Percentiles rank a stretch among this genome's conserved stretches.
These are phyloP conservation scores for Kalmusia sp. DNA, from an alignment of 2,329 filamentous ascomycete species.

Conservation along the genomic window DNA sequence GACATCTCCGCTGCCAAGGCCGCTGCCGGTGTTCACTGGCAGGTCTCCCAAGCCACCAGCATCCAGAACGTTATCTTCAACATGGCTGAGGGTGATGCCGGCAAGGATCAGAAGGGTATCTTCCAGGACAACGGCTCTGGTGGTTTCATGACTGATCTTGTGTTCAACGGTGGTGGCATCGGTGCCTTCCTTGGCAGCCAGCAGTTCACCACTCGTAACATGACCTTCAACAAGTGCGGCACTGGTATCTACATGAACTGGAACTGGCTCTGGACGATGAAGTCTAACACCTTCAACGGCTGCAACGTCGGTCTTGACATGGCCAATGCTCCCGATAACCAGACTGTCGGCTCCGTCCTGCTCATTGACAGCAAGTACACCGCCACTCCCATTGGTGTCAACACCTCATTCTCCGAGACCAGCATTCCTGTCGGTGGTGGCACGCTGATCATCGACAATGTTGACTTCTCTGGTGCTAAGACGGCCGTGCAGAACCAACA, in stretches of 20 bases:
- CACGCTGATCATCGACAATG: slow-evolving; percentile 86
- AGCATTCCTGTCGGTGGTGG: slow-evolving; percentile 75
- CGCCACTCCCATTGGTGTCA: slow-evolving; percentile 78
- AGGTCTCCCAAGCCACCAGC: slow-evolving; percentile 69
- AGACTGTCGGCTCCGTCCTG: slow-evolving; percentile 85
- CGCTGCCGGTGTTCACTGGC: slow-evolving; percentile 68
- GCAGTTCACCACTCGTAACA: slow-evolving; percentile 64
- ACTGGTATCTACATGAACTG: slow-evolving; percentile 62
- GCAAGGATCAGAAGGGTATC: slow-evolving; percentile 63
- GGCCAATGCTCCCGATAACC: slow-evolving; percentile 62
- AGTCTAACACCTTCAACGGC: slow-evolving; percentile 55
- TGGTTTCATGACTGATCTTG: slow-evolving; percentile 66
- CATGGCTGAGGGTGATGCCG: slow-evolving; percentile 55
- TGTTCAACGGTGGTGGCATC: slow-evolving; percentile 66
- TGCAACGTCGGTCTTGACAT: slow-evolving; percentile 58
- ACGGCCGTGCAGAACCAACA: slow-evolving; percentile 68
- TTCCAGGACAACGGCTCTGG: slow-evolving; percentile 68
- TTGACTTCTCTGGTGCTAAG: slow-evolving; percentile 77
- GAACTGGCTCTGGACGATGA: slow-evolving; percentile 61
- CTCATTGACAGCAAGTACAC: slow-evolving; percentile 81
- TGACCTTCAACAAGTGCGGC: slow-evolving; percentile 57
- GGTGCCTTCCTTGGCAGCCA: slow-evolving; percentile 69
- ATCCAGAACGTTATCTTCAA: slow-evolving; percentile 69
- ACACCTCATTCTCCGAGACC: slow-evolving; percentile 76
- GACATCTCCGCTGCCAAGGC: slow-evolving; percentile 51